Percentiles rank a stretch among this genome's conserved stretches.
Evolutionary conservation across 2,329 filamentous ascomycete species (phyloP).

Genomic region (Cladosporium sp.): DNA sequence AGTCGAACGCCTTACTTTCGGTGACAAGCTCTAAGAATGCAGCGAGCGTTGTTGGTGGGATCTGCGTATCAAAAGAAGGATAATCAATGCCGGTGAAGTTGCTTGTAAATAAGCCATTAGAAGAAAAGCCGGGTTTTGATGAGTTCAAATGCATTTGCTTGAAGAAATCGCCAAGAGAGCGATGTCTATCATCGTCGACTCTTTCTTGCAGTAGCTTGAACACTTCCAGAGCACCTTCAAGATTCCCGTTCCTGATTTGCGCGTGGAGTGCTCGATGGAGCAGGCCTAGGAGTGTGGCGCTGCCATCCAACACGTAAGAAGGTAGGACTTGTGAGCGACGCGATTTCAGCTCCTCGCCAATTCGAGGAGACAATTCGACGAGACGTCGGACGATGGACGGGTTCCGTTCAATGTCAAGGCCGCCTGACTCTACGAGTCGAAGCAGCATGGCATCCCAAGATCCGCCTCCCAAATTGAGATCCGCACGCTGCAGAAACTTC

Average conservation of each 20-base stretch:
- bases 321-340: constrained; percentile 32
- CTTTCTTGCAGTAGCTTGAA: constrained; percentile 36
- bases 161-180: constrained; percentile 41
- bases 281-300: constrained; percentile 37
- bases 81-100: constrained; percentile 37
- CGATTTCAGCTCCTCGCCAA: constrained; percentile 37
- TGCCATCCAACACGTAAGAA: constrained; percentile 42
- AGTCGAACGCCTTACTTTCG: constrained; percentile 40
- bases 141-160: constrained; percentile 15
- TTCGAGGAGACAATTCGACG: constrained; percentile 33
- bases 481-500: constrained; percentile 33
- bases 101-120: constrained; percentile 24
- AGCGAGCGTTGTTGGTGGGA: constrained; percentile 46
- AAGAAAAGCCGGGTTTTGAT: constrained; percentile 18
- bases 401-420: constrained; percentile 40
- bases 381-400: constrained; percentile 40
- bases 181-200: constrained; percentile 41
- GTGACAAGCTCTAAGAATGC: constrained; percentile 38
- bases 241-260: constrained; percentile 36
- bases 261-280: constrained; percentile 39
- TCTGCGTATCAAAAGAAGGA: constrained; percentile 39
- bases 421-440: constrained; percentile 49
- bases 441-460: constrained; percentile 44
- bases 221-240: constrained; percentile 34
- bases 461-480: constrained; percentile 37